Evolutionary conservation across 2,329 filamentous ascomycete species (phyloP).

Genomic region (Elsinoe arachidis): DNA sequence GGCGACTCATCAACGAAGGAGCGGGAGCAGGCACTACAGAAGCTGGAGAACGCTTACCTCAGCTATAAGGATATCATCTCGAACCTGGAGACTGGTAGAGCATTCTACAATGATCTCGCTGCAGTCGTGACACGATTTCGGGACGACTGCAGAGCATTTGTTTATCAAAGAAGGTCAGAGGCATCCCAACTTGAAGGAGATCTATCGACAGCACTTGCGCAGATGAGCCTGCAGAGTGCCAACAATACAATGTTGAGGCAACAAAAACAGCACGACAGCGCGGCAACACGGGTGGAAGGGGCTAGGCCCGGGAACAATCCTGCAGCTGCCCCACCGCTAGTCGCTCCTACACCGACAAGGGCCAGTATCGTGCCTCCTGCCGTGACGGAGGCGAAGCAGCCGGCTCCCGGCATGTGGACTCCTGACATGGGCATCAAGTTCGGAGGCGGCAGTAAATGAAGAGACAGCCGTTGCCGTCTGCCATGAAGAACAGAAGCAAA

Average conservation of each 20-base stretch:
- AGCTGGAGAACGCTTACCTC: slow-evolving; percentile 81
- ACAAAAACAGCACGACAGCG: slow-evolving; percentile 33
- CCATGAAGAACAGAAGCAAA: neutral
- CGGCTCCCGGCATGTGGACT: slow-evolving; percentile 58
- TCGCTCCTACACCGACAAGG: slow-evolving; percentile 45
- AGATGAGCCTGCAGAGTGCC: slow-evolving; percentile 42
- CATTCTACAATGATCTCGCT: slow-evolving; percentile 94
- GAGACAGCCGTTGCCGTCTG: slow-evolving; percentile 19
- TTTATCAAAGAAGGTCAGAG: slow-evolving; percentile 70
- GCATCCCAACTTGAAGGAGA: slow-evolving; percentile 67
- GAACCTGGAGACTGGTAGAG: slow-evolving; percentile 82
- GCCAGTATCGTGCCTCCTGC: slow-evolving; percentile 22
- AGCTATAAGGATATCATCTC: slow-evolving; percentile 94
- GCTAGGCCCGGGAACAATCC: slow-evolving; percentile 26
- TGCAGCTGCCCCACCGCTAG: slow-evolving; percentile 46
- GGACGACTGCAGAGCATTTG: slow-evolving; percentile 71
- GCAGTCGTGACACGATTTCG: slow-evolving; percentile 79
- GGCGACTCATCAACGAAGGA: slow-evolving; percentile 61
- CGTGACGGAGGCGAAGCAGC: slow-evolving; percentile 20
- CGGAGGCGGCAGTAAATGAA: slow-evolving; percentile 36
- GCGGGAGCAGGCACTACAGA: slow-evolving; percentile 77
- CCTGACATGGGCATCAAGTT: slow-evolving; percentile 78
- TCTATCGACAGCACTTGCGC: slow-evolving; percentile 51
- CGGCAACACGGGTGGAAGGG: slow-evolving; percentile 12
- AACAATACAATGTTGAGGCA: slow-evolving; percentile 36